Percentiles rank a stretch among this genome's conserved stretches.
Evolutionary conservation across 1,284 basidiomycete species (phyloP).

Genomic region (Polyporus tsugae): DNA sequence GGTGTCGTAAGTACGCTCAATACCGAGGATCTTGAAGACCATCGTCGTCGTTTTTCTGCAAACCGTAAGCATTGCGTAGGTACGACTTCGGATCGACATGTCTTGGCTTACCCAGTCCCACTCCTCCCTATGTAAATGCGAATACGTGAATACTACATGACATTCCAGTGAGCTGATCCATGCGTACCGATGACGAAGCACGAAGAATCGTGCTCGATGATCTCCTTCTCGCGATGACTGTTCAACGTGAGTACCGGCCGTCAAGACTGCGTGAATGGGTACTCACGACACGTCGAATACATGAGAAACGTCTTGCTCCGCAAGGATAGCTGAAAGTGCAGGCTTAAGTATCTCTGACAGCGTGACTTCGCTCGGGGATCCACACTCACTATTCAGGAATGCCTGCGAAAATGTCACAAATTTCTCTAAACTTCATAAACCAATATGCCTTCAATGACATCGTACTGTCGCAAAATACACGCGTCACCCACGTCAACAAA

Average conservation of each 20-base stretch:
- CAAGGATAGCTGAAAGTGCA: constrained; percentile 53
- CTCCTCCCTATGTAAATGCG: constrained; percentile 49
- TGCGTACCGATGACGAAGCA: constrained; percentile 68
- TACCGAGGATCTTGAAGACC: constrained; percentile 76
- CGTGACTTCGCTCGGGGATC: constrained; percentile 41
- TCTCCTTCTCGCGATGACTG: constrained; percentile 65
- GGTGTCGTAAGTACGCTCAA: constrained; percentile 60
- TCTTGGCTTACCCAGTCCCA: constrained; percentile 67
- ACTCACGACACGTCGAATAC: constrained; percentile 65
- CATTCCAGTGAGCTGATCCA: too few species aligned
- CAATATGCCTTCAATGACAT: constrained; percentile 1
- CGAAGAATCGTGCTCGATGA: constrained; percentile 66
- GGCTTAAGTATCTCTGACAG: constrained; percentile 48
- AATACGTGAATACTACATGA: not conserved
- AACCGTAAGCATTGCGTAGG: not conserved
- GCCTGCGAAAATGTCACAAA: constrained; percentile 66
- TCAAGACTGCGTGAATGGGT: not conserved
- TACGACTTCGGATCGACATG: not conserved
- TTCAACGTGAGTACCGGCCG: not conserved
- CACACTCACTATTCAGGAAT: constrained; percentile 38
- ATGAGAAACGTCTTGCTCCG: constrained; percentile 54
- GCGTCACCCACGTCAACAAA: constrained; percentile 57
- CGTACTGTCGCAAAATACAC: not conserved
- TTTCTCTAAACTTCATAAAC: constrained; percentile 63
- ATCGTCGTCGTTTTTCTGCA: constrained; percentile 78